These are phyloP conservation scores for Leishmania mexicana DNA, from an alignment of 208 protist genomes.

Conservation along the genomic window DNA sequence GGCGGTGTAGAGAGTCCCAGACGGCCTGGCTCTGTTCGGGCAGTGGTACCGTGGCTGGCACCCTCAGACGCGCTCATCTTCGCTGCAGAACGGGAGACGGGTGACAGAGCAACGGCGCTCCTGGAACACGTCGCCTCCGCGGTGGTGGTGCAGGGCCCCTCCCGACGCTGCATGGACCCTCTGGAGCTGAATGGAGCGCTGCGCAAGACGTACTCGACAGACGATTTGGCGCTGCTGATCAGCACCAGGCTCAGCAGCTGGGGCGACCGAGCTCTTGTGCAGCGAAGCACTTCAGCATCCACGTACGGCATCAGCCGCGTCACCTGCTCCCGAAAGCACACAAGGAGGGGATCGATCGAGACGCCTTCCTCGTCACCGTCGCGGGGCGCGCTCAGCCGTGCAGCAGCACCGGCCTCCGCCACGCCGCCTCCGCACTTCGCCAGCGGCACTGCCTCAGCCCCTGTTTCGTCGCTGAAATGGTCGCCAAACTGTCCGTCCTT, in stretches of 20 bases:
- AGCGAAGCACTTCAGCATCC: slow-evolving; percentile 13
- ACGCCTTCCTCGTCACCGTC: not conserved
- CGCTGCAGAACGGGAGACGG: not conserved
- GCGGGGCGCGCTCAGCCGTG: not conserved
- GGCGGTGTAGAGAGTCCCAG: not conserved
- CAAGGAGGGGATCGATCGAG: not conserved
- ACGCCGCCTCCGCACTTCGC: not conserved
- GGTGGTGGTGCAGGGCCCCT: not conserved
- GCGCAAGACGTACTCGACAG: slow-evolving; percentile 11
- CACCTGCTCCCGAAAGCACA: slow-evolving; percentile 6
- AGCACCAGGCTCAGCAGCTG: slow-evolving; percentile 2
- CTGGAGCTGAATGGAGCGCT: not conserved
- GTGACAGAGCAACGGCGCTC: not conserved
- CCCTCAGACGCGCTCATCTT: not conserved
- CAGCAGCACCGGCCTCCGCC: not conserved
- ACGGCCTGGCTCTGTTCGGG: not conserved
- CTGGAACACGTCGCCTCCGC: not conserved
- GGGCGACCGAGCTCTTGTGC: not conserved
- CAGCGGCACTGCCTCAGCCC: not conserved
- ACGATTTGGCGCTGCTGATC: slow-evolving; percentile 14
- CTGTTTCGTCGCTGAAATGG: not conserved
- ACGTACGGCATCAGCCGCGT: slow-evolving; percentile 25
- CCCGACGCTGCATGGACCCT: not conserved
- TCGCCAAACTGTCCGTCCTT: not conserved
- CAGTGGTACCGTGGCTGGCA: not conserved